Base-by-base conservation (phyloP, 2,329 filamentous ascomycete species). In the Ilyonectria robusta region DNA sequence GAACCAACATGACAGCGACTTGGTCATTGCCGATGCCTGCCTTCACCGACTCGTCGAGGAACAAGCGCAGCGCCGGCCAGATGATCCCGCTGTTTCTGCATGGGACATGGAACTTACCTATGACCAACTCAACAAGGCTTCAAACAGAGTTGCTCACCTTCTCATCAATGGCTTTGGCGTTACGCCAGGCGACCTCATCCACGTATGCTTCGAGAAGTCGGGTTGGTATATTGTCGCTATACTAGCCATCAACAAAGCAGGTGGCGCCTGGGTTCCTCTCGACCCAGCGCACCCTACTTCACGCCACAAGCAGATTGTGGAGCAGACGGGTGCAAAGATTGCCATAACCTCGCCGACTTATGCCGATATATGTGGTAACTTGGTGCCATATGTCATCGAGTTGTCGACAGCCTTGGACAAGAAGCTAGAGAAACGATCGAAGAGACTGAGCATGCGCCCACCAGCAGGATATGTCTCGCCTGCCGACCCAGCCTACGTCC, bases 281-380 rank as follows among this genome's bases (percentile, higher is more conserved):
- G 81, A 84, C 55, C 78, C 81, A 17, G 76, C 79, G 48, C 69
- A 81, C 57, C 81, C 82, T 0, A 50, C 53, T 0, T 62, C 70
- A 11, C 71, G 71, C 0, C 71, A 73, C 29, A 29, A 23, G 57
- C 37, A 67, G 11, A 68, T 70, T 17, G n/a, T 62, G 48, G 1
- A 57, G 70, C 19, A 67, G 65, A 61, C 59, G 17, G 46, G 58
- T 1, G 65, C 1, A 78, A 78, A 4, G 17, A 35, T 63, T 26
- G 53, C 56, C 50, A 29, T 17, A 6, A 51, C 19, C 31, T 62
- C 21, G 17, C 19, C 17, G 6, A 47, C 31, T 44, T 65, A 3
- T 56, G 70, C 35, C 7, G 47, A 21, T 57, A 71, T 56, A 1
- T 59, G 63, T 13, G 31, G 62, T 1, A 19, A 65, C 1, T 11